Evolutionary conservation across 305 asterid species (phyloP), one percentile per base, ranked within the genome.

Genomic region (Galium porrigens): DNA sequence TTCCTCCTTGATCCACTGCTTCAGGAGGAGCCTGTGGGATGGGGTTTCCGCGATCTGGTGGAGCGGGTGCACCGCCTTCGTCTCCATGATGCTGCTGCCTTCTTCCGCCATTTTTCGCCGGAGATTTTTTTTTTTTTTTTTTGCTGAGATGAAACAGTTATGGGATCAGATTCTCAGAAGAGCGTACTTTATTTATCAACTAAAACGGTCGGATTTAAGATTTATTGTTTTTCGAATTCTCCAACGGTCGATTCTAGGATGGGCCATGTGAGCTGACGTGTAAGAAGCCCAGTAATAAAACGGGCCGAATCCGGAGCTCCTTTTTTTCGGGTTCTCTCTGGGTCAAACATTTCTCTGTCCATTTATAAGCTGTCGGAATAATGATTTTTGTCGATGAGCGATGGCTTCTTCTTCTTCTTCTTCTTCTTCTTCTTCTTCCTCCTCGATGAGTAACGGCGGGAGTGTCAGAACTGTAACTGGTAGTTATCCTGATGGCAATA

Each of bases 1-100:
- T 62, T 87, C 85, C 72, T 89, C 95, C 63, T 86, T 86, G 3
- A 89, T 84, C 95, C 95, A 85, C 65, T 89, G 94, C 76, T 89
- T 89, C 12, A 89, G 83, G 66, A 86, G 94, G 70, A 86, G 90
- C 71, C 80, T 82, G 86, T 89, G 95, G 46, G 84, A 85, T n/a
- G 91, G 90, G 57, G 80, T 76, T 48, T 69, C 76, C 0, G 88
- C 94, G 7, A 87, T 89, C 74, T 89, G 95, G 78, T 82, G 88
- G 74, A 86, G 88, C 11, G 95, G 94, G 67, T 86, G 95, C 18
- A 72, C 44, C 34, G 81, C 62, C 71, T 87, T 85, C 55, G 85
- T 22, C 44, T 79, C 86, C 88, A 82, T 83, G 66, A 39, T 69
- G 51, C 36, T 54, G 34, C 39, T 68, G 55, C 39, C 32, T 29